Conservation (phyloP, 164 flowering plant genomes). For the Kingdonia uniflora region DNA sequence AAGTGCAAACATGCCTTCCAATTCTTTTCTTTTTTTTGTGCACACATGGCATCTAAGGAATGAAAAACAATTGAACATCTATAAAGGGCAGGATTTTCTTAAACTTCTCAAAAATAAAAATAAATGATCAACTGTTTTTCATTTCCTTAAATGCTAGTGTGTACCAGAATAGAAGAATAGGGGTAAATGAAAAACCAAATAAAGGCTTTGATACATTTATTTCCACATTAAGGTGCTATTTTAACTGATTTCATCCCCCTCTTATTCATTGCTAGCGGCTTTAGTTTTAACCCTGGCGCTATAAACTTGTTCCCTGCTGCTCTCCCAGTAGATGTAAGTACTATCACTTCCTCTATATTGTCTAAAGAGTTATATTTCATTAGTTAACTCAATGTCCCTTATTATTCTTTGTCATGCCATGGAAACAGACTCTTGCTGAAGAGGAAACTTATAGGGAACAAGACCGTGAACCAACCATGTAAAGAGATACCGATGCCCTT, state of each 20-base stretch:
- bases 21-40: too few relatives aligned
- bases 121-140: too few relatives aligned
- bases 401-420: conserved; percentile 1
- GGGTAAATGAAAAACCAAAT: not conserved
- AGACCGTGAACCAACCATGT: conserved; percentile 13
- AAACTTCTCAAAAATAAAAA: too few relatives aligned
- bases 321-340: conserved; percentile 39
- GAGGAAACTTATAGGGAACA: conserved; percentile 13
- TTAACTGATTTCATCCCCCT: not conserved
- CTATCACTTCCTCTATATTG: not conserved
- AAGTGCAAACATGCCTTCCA: too few relatives aligned
- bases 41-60: too few relatives aligned
- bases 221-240: not conserved
- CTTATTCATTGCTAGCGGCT: conserved; percentile 19
- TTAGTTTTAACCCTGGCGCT: conserved; percentile 35
- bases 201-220: not conserved
- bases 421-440: conserved; percentile 13
- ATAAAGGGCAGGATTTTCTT: too few relatives aligned
- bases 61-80: too few relatives aligned
- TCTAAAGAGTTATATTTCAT: not conserved
- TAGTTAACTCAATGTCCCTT: not conserved
- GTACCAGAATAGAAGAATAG: too few relatives aligned
- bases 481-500: not conserved
- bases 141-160: too few relatives aligned
- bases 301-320: conserved; percentile 48